Base-by-base conservation (phyloP, 768 basidiomycete genomes). In the Agaricus sinodeliciosus region DNA sequence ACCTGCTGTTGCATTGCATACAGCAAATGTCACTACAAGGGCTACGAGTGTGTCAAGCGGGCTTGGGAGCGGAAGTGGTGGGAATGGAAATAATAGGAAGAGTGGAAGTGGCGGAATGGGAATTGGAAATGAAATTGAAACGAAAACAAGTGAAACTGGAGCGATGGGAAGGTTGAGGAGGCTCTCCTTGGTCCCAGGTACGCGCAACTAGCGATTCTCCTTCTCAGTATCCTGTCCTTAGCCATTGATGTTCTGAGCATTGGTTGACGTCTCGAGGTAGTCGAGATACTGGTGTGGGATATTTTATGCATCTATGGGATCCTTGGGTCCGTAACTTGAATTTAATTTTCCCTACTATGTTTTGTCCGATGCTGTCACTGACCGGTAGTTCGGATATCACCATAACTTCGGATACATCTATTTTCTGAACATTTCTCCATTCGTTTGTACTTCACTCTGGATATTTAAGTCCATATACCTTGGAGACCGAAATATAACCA, bases 1-100 rank as follows among this genome's bases (percentile, higher is more conserved):
- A 46, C 86, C 88, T 43, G 85, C 85, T n/a, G 72, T 91, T 35
- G 87, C 84, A 35, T 58, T 90, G 64, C 87, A 90, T 58, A 81
- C 82, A 27, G 81, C 81, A 27, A 80, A 78, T 15, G 87, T 90
- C 12, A 85, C 82, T 26, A 79, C 84, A 18, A 75, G 80, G 16
- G 77, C 79, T 36, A 67, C 63, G 4, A 56, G 59, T 43, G 58
- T 62, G 43, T 67, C 66, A 12, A 70, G 65, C 54, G 73, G 67
- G 7, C 58, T 48, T 51, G 60, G 57, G 18, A 62, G 49, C 28
- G 63, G 56, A 26, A 22, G 45, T 34, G 27, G 48, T 19, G 48
- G 48, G 15, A 49, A 31, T 49, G 40, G 44, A 4, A 52, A 26
- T 22, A 34, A 27, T 43, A 28, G 42, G 27, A 28, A 12, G 19